A percentile compares a stretch with the other conserved stretches of the same genome.
phyloP scores from a whole-genome alignment of 2,329 filamentous ascomycete genomes.

The Fusarium mundagurra region DNA sequence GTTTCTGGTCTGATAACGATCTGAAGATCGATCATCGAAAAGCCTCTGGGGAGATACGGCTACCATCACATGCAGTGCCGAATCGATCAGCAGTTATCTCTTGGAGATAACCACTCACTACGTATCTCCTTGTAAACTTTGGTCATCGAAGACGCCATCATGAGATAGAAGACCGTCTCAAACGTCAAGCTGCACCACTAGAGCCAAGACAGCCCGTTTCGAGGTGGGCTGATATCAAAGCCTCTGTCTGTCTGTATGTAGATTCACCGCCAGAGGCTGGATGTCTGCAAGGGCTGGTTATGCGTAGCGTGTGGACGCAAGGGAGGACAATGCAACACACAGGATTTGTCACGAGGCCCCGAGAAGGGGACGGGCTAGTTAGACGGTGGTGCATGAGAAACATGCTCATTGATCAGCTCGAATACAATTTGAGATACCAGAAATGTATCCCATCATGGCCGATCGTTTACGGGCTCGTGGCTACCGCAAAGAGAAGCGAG shows the following conservation, averaged over 20 bases:
- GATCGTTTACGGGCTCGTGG: background rate
- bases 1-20: slow-evolving; percentile 35
- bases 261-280: slow-evolving; percentile 40
- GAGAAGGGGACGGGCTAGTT: background rate
- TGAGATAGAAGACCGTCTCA: slow-evolving; percentile 25
- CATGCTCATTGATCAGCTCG: background rate
- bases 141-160: background rate
- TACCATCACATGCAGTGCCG: slow-evolving; percentile 28
- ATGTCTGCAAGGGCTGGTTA: slow-evolving; percentile 16
- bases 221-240: slow-evolving; percentile 27
- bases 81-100: background rate
- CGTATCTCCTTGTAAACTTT: background rate
- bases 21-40: slow-evolving; percentile 22
- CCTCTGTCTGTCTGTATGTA: slow-evolving; percentile 22
- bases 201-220: slow-evolving; percentile 21
- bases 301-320: slow-evolving; percentile 35
- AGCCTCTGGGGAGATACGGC: slow-evolving; percentile 19
- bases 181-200: slow-evolving; percentile 8
- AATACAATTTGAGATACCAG: background rate
- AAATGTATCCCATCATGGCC: slow-evolving; percentile 2
- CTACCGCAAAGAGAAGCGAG: slow-evolving; percentile 2
- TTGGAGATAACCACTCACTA: background rate
- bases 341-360: slow-evolving; percentile 19
- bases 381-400: background rate
- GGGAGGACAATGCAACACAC: slow-evolving; percentile 31